Percentiles rank a stretch among this genome's conserved stretches.
These are phyloP conservation scores for Tarenaya hassleriana DNA, from an alignment of 345 rosid genomes.

Conservation along the genomic window DNA sequence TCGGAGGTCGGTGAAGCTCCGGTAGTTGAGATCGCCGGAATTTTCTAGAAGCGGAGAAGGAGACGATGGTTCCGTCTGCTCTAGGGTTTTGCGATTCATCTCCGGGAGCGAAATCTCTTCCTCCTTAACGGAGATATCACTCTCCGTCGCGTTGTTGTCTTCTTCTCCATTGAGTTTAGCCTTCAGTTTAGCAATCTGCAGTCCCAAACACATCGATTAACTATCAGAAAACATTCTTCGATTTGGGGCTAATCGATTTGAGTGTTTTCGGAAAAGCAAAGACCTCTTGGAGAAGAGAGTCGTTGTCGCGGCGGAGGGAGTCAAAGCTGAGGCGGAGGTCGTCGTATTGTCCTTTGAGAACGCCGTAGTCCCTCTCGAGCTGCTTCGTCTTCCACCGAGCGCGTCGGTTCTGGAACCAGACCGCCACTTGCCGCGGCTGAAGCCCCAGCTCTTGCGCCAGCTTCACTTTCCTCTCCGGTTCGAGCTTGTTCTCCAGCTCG, in stretches of 20 bases:
- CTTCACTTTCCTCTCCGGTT: conserved; percentile 76
- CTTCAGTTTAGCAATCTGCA: conserved; percentile 73
- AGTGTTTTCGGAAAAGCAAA: not conserved
- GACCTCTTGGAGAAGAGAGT: conserved; percentile 76
- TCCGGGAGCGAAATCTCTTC: conserved; percentile 42
- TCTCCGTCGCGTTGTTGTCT: conserved; percentile 38
- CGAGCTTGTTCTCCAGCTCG: conserved; percentile 79
- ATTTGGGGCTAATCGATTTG: not conserved
- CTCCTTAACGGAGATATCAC: conserved; percentile 57
- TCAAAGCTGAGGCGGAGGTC: conserved; percentile 52
- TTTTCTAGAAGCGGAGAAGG: conserved; percentile 27
- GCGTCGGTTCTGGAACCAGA: conserved; percentile 90
- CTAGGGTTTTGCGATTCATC: conserved; percentile 27
- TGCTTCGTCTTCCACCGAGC: conserved; percentile 91
- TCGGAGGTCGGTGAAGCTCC: conserved; percentile 38
- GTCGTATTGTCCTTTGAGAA: conserved; percentile 53
- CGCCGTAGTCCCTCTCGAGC: conserved; percentile 62
- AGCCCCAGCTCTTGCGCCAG: conserved; percentile 75
- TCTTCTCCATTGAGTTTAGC: conserved; percentile 43
- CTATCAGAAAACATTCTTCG: not conserved
- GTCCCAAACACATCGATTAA: not conserved
- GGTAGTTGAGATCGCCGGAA: conserved; percentile 38
- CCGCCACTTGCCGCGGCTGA: conserved; percentile 83
- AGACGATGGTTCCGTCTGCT: conserved; percentile 21
- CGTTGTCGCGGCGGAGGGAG: conserved; percentile 65